Evolutionary conservation across 352 stramenopile genomes (phyloP), one percentile per base, ranked within the genome.

Genomic region (Phytopythium montanum): DNA sequence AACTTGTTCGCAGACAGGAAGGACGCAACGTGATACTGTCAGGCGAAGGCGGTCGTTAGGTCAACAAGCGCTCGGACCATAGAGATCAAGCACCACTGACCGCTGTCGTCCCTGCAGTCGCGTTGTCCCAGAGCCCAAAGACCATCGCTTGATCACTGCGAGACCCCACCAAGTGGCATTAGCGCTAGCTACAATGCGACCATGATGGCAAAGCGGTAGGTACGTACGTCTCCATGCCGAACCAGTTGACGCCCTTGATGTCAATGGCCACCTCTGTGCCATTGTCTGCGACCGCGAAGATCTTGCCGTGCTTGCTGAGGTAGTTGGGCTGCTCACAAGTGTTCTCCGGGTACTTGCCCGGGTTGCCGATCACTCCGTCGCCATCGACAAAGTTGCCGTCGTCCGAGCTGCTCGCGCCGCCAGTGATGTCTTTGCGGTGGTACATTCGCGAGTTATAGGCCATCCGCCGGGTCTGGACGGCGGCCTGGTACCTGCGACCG

Each of bases 291-390:
- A 85, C 71, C 0, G 77, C 70, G 16, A 59, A 63, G 41, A 87
- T 48, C 19, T 71, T 59, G 10, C 77, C 77, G 33, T 85, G 67
- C 64, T 87, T 85, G 56, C 65, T 87, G 45, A 72, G 59, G 61
- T 84, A 85, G 55, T 85, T 63, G 4, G 41, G 49, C 29, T 34
- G 29, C 6, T 28, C 29, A n/a, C 50, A 50, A 25, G 28, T 54
- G 38, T 60, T 79, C 10, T 61, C 39, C 0, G 70, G 75, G 64
- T 88, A 88, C 53, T 66, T 66, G 41, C 82, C 72, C 3, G 79
- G 79, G 57, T 88, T 88, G 23, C 78, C 78, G 16, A 87, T 66
- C 16, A 61, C 64, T 5, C 74, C 79, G 41, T 85, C 75, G 58
- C 83, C 75, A 26, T 31, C 53, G 2, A 49, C 53, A 39, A 59